Conservation (phyloP, 306 rosid genomes). For the Abrus pulchellus region DNA sequence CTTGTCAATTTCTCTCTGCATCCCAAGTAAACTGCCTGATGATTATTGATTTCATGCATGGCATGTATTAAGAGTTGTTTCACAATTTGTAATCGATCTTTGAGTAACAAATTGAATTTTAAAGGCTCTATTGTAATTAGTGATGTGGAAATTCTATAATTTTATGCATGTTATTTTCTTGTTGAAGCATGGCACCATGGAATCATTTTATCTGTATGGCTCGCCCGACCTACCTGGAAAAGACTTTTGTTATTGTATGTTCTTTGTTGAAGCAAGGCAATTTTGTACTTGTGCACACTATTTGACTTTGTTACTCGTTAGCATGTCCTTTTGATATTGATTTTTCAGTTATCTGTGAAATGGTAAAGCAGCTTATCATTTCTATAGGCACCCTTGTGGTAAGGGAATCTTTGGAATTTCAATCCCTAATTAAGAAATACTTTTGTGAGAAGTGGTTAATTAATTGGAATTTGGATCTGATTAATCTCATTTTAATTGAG, state of each 20-base stretch:
- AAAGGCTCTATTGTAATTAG: background rate
- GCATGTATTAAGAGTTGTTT: slow-evolving; percentile 38
- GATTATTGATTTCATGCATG: slow-evolving; percentile 5
- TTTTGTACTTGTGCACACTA: background rate
- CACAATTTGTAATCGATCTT: background rate
- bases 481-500: slow-evolving; percentile 17
- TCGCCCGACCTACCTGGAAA: background rate
- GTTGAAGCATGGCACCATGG: background rate
- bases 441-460: slow-evolving; percentile 11
- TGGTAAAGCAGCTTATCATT: slow-evolving; percentile 18
- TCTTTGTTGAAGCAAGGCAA: slow-evolving; percentile 19
- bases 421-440: background rate
- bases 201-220: background rate
- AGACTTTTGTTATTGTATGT: background rate
- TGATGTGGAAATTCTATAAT: background rate
- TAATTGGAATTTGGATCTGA: slow-evolving; percentile 9
- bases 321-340: slow-evolving; percentile 21
- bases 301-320: slow-evolving; percentile 19
- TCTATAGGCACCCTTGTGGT: background rate
- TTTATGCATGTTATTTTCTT: slow-evolving; percentile 1
- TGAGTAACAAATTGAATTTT: slow-evolving; percentile 7
- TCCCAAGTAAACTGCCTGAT: background rate
- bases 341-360: slow-evolving; percentile 12
- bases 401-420: slow-evolving; percentile 8
- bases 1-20: slow-evolving; percentile 7